Evolutionary conservation across 1,284 basidiomycete species (phyloP).

Genomic region (Volvariella volvacea): DNA sequence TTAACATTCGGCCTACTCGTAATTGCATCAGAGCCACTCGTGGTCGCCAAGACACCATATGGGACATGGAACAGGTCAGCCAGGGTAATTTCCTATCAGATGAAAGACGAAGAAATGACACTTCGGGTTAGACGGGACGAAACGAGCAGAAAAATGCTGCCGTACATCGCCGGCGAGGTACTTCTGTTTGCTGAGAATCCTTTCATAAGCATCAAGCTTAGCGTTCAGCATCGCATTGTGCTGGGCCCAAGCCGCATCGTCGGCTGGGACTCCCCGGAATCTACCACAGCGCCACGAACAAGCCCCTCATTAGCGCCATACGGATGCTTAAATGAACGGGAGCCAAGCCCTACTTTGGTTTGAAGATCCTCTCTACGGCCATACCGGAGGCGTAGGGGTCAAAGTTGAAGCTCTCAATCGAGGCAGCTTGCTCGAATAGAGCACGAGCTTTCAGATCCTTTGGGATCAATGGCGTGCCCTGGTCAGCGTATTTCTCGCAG

Average conservation of each 20-base stretch:
- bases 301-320: too few species aligned
- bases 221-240: conserved; percentile 24
- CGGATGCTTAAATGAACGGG: too few species aligned
- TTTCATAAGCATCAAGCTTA: conserved; percentile 45
- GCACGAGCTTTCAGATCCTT: conserved; percentile 28
- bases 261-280: conserved; percentile 11
- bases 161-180: conserved; percentile 45
- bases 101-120: too few species aligned
- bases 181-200: conserved; percentile 42
- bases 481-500: conserved; percentile 8
- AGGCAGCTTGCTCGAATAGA: conserved; percentile 47
- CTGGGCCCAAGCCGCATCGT: conserved; percentile 25
- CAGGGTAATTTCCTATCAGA: conserved; percentile 4
- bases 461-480: conserved; percentile 3
- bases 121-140: conserved; percentile 7
- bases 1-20: conserved; percentile 7
- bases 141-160: conserved; percentile 7
- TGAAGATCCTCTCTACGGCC: conserved; percentile 41
- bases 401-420: conserved; percentile 44
- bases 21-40: neutral
- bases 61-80: conserved; percentile 11
- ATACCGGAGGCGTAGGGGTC: conserved; percentile 21
- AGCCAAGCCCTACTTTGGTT: conserved; percentile 24
- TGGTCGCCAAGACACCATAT: conserved; percentile 1
- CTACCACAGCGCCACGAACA: conserved; percentile 5